phyloP scores from a whole-genome alignment of 2,329 filamentous ascomycete species.

The Xylariaceae sp. region DNA sequence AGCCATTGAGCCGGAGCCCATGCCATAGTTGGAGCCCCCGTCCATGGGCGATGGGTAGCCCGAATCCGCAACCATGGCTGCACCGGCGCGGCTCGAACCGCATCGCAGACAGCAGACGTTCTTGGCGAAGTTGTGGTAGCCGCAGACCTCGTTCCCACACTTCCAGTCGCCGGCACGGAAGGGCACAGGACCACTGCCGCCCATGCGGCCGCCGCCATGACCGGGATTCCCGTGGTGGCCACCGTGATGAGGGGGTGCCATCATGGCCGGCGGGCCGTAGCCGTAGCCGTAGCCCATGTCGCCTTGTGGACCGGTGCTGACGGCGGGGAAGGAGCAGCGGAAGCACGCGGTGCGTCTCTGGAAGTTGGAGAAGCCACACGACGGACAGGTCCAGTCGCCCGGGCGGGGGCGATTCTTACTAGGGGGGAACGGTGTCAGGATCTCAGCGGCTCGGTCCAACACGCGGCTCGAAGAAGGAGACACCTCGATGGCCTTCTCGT shows the following conservation, averaged over 20 bases:
- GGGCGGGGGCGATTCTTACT: conserved; percentile 97
- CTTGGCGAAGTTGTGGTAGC: conserved; percentile 99
- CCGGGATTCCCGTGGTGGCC: conserved; percentile 45
- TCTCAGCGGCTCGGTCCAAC: conserved; percentile 90
- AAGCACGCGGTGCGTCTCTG: conserved; percentile 98
- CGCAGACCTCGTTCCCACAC: conserved; percentile 94
- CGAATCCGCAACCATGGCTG: conserved; percentile 90
- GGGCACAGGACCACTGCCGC: conserved; percentile 81
- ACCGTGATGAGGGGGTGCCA: conserved; percentile 74
- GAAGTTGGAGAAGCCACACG: conserved; percentile 98
- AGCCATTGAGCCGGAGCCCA: conserved; percentile 84
- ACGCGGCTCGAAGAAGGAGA: conserved; percentile 97
- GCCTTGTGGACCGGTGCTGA: conserved; percentile 71
- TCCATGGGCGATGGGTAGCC: conserved; percentile 91
- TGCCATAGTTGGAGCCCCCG: conserved; percentile 74
- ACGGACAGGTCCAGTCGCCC: conserved; percentile 98
- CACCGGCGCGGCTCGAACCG: conserved; percentile 88
- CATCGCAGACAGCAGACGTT: conserved; percentile 97
- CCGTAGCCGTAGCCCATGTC: conserved; percentile 50
- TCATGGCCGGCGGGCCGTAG: conserved; percentile 74
- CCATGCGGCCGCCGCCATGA: conserved; percentile 67
- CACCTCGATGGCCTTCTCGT: conserved; percentile 98
- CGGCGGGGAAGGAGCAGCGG: conserved; percentile 97
- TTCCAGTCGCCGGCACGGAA: conserved; percentile 99
- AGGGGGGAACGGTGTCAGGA: conserved; percentile 93